phyloP scores from a whole-genome alignment of 208 protist species.

The Trichomonas vaginalis region DNA sequence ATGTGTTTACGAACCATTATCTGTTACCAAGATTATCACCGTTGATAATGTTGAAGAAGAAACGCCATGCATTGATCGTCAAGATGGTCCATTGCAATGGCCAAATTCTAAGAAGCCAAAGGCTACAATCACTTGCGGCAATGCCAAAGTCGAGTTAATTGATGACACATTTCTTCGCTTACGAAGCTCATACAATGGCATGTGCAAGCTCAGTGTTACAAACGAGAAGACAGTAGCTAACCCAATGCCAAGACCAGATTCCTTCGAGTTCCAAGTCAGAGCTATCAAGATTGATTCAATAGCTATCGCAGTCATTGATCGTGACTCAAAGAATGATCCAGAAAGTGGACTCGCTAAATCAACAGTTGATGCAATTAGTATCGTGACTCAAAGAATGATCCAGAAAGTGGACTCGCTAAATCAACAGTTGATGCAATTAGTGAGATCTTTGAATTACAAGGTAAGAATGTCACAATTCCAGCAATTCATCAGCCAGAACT shows the following conservation, averaged over 20 bases:
- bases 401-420: not conserved
- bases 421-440: not conserved
- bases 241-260: not conserved
- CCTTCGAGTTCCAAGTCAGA: not conserved
- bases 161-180: not conserved
- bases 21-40: not conserved
- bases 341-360: not conserved
- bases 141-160: not conserved
- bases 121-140: not conserved
- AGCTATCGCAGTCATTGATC: not conserved
- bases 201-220: not conserved
- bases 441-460: not conserved
- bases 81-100: not conserved
- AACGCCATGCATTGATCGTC: not conserved
- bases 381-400: not conserved
- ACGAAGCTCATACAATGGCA: not conserved
- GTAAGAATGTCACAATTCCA: not conserved
- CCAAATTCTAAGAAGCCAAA: not conserved
- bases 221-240: not conserved
- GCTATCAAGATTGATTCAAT: not conserved
- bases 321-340: not conserved
- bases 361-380: too few species aligned
- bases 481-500: not conserved
- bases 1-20: not conserved
- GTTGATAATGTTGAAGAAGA: not conserved